phyloP scores from a whole-genome alignment of 176 grass and related monocot species.

The Oryza punctata region DNA sequence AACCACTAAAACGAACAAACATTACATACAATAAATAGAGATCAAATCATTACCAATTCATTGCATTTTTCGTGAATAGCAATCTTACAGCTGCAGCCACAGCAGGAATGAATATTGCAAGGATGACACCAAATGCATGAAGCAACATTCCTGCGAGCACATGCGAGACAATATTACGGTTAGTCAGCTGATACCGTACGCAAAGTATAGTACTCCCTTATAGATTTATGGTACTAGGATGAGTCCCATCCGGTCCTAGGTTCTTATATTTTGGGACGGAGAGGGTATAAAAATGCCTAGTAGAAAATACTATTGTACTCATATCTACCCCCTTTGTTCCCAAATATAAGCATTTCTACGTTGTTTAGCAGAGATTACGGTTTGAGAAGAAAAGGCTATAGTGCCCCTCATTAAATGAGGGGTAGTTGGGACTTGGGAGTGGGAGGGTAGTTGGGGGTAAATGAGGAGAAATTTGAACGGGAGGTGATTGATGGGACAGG shows the following conservation, averaged over 20 bases:
- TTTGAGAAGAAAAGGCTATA: too few relatives aligned
- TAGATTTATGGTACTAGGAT: too few relatives aligned
- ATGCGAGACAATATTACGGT: constrained; percentile 41
- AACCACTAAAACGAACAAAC: background rate
- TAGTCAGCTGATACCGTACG: background rate
- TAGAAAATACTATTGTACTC: constrained; percentile 27
- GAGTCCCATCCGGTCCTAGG: too few relatives aligned
- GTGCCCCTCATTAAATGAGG: too few relatives aligned
- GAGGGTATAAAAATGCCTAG: background rate
- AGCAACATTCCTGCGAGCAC: constrained; percentile 77
- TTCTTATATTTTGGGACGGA: too few relatives aligned
- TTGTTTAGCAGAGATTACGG: too few relatives aligned
- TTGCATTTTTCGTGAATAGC: constrained; percentile 85
- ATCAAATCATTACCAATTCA: constrained; percentile 86
- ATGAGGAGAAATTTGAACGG: too few relatives aligned
- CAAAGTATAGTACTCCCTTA: background rate
- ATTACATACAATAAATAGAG: constrained; percentile 1
- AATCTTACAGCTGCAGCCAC: constrained; percentile 74
- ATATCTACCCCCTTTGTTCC: background rate
- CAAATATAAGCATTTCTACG: too few relatives aligned
- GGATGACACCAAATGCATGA: constrained; percentile 70
- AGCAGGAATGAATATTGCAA: constrained; percentile 81
- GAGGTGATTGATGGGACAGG: too few relatives aligned
- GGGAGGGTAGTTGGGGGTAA: too few relatives aligned
- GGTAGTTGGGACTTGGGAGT: too few relatives aligned